Evolutionary conservation across 2,329 filamentous ascomycete species (phyloP), one percentile per base, ranked within the genome.

Genomic region (Paradendryphiella salina): DNA sequence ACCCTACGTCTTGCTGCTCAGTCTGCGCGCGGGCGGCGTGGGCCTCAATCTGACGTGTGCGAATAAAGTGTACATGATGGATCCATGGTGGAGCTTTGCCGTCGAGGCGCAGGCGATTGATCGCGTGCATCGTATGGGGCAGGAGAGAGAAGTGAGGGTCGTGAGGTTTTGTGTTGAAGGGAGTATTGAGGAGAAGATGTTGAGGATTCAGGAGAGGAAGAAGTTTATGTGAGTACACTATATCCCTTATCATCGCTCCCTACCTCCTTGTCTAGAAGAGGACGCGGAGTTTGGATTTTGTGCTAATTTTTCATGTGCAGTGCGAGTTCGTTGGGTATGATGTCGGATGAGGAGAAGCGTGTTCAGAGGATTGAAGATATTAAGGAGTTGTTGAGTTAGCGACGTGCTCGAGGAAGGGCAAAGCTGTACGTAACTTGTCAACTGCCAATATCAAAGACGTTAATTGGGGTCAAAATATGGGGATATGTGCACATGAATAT

Each of bases 61-160:
- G 5, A 90, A 87, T 57, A 80, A 89, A 46, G 95, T 99, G 4
- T 99, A 88, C 76, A 95, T 99, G 89, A 97, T 99, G 94, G 94
- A 99, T 73, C 94, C 94, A 0, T 99, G 94, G 94, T 99, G 94
- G 94, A 95, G 89, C 69, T 99, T 93, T 73, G 92, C 94, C 0
- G 87, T 97, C 10, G 94, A 99, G 75, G 90, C 92, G 4, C 94
- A 99, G 74, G 94, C 94, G 7, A 97, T 99, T 66, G 94, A 99
- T 76, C 89, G 94, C 1, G 91, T 99, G 28, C 94, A 99, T 77
- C 85, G 94, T 7, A 96, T 99, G 89, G 94, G 94, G 0, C 94
- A 99, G 73, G 85, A 88, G 41, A 82, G 85, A 13, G 89, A 93
- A 65, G 94, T 99, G 1, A 84, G 85, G 48, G 92, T 99, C 0